phyloP scores from a whole-genome alignment of 169 alveolate species.

The Pseudocohnilembus persalinus region DNA sequence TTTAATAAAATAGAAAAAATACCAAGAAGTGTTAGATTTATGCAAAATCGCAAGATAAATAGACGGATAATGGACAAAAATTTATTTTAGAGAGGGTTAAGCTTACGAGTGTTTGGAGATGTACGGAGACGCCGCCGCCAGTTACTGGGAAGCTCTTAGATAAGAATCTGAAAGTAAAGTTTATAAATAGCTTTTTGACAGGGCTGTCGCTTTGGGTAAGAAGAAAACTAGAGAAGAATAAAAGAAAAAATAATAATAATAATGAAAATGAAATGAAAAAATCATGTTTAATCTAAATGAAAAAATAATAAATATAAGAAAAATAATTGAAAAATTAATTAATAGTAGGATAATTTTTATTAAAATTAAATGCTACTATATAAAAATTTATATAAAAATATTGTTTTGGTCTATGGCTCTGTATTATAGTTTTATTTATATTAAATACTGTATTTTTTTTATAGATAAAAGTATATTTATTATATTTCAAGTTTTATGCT shows the following conservation, averaged over 20 bases:
- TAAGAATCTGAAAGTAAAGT: constrained; percentile 54
- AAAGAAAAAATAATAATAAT: background rate
- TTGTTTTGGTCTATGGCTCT: too few relatives aligned
- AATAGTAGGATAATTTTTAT: too few relatives aligned
- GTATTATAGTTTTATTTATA: too few relatives aligned
- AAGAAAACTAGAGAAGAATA: background rate
- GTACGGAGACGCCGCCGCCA: constrained; percentile 45
- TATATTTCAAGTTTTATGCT: too few relatives aligned
- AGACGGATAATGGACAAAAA: constrained; percentile 31
- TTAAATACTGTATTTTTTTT: too few relatives aligned
- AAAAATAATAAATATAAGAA: too few relatives aligned
- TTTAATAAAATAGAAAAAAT: constrained; percentile 15
- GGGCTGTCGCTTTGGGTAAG: background rate
- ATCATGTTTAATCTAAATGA: background rate
- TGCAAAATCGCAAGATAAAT: constrained; percentile 24
- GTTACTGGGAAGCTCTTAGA: constrained; percentile 46
- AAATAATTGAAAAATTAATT: too few relatives aligned
- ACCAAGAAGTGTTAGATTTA: constrained; percentile 13
- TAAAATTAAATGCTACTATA: too few relatives aligned
- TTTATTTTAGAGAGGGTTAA: constrained; percentile 35
- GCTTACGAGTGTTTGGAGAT: constrained; percentile 26
- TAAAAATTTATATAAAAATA: too few relatives aligned
- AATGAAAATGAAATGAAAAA: background rate
- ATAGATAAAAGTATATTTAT: too few relatives aligned
- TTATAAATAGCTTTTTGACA: constrained; percentile 38